A percentile compares a stretch with the other conserved stretches of the same genome.
phyloP scores from a whole-genome alignment of 2,329 filamentous ascomycete genomes.

The Talaromyces atroroseus region DNA sequence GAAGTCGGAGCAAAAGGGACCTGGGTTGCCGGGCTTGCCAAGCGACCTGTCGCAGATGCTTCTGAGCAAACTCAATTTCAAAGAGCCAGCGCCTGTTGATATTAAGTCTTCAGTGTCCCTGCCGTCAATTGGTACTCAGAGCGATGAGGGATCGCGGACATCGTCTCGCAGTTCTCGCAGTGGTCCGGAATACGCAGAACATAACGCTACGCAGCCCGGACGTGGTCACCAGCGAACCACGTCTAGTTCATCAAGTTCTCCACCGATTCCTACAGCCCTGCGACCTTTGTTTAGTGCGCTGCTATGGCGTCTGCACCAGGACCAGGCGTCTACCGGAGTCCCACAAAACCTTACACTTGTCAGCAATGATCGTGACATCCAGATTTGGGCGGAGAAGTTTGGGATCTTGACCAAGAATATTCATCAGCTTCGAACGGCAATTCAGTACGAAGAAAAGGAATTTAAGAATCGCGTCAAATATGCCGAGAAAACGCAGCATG shows the following conservation, averaged over 20 bases:
- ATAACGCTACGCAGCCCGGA: conserved; percentile 13
- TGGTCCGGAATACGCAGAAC: conserved; percentile 37
- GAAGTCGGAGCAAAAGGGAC: conserved; percentile 22
- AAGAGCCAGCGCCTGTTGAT: conserved; percentile 32
- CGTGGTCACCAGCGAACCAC: conserved; percentile 27
- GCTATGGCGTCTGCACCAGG: conserved; percentile 40
- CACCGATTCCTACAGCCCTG: conserved; percentile 34
- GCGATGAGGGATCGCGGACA: conserved; percentile 38
- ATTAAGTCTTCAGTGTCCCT: conserved; percentile 26
- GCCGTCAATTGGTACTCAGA: conserved; percentile 38
- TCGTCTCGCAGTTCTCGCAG: conserved; percentile 43
- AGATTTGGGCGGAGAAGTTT: conserved; percentile 44
- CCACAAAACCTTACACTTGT: conserved; percentile 38
- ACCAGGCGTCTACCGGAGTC: conserved; percentile 28
- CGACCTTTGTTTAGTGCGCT: conserved; percentile 42
- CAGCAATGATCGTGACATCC: conserved; percentile 40
- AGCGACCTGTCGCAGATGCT: conserved; percentile 43
- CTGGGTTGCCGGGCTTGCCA: conserved; percentile 10
- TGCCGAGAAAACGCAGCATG: conserved; percentile 37
- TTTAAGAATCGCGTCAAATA: conserved; percentile 43
- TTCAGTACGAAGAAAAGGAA: conserved; percentile 43
- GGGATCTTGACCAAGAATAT: conserved; percentile 45
- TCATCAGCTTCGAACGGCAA: conserved; percentile 43
- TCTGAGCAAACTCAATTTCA: conserved; percentile 44
- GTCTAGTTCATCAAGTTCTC: conserved; percentile 29